A percentile compares a stretch with the other conserved stretches of the same genome.
Conservation (phyloP, 2,329 filamentous ascomycete genomes). For the Aspergillus uvarum region DNA sequence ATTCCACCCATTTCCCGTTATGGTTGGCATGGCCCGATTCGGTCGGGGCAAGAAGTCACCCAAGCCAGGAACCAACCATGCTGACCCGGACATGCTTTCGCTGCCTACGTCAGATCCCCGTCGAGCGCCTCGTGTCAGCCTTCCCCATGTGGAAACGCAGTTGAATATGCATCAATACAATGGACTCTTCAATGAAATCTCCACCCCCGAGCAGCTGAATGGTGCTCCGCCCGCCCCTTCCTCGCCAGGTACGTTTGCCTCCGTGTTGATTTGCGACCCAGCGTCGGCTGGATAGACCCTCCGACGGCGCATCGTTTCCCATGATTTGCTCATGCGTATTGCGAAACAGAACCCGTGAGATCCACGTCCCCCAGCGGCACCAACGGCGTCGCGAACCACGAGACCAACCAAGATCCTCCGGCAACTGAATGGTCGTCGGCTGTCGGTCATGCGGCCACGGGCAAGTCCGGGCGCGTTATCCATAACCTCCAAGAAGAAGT, state of each 20-base stretch:
- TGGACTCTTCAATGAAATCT: conserved; percentile 34
- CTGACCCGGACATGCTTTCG: conserved; percentile 29
- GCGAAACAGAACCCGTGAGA: conserved; percentile 19
- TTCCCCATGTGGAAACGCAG: conserved; percentile 43
- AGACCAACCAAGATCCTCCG: conserved; percentile 29
- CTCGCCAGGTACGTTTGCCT: conserved; percentile 25
- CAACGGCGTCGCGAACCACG: conserved; percentile 31
- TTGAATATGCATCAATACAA: conserved; percentile 47
- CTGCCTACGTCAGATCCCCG: conserved; percentile 22
- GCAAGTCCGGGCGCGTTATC: conserved; percentile 53
- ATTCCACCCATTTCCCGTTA: conserved; percentile 15
- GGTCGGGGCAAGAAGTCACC: conserved; percentile 30
- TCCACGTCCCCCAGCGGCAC: conserved; percentile 25
- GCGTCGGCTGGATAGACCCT: neutral
- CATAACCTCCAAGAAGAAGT: conserved; percentile 53
- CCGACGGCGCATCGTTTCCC: neutral
- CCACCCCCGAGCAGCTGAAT: conserved; percentile 27
- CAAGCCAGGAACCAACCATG: conserved; percentile 22
- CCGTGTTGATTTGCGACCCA: too few species aligned
- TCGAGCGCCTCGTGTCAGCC: conserved; percentile 37
- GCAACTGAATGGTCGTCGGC: conserved; percentile 50
- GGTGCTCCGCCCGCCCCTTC: conserved; percentile 20
- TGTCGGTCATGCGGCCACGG: conserved; percentile 50
- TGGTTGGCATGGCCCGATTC: conserved; percentile 32
- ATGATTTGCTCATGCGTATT: neutral